Evolutionary conservation across 495 filamentous ascomycete species (phyloP).

Genomic region (Neurospora cerealis): DNA sequence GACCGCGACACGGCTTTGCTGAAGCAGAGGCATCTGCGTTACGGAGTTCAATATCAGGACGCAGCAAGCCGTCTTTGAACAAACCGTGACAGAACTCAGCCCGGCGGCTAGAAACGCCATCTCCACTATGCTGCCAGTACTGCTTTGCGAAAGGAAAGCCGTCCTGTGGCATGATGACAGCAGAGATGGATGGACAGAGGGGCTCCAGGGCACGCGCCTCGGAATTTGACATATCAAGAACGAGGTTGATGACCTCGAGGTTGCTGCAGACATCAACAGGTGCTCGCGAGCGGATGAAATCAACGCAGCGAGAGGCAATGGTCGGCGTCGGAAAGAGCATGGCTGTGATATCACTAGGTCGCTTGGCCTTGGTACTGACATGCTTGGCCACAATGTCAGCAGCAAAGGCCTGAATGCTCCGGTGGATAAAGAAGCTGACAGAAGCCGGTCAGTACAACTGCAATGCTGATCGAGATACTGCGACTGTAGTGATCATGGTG

Average conservation of each 20-base stretch:
- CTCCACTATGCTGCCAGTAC: conserved; percentile 96
- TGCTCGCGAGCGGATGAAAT: conserved; percentile 57
- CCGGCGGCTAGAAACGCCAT: conserved; percentile 83
- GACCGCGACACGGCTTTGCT: conserved; percentile 50
- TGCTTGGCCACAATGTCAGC: conserved; percentile 53
- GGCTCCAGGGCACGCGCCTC: conserved; percentile 36
- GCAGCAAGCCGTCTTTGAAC: conserved; percentile 60
- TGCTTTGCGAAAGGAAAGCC: conserved; percentile 64
- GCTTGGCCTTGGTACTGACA: conserved; percentile 48
- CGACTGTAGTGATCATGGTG: not conserved
- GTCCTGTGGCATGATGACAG: conserved; percentile 60
- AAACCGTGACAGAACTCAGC: conserved; percentile 78
- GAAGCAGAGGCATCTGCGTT: conserved; percentile 5
- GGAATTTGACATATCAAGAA: conserved; percentile 40
- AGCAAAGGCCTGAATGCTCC: conserved; percentile 65
- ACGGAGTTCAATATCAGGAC: conserved; percentile 34
- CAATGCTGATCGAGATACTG: not conserved
- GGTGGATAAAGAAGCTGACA: conserved; percentile 84
- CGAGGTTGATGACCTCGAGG: conserved; percentile 59
- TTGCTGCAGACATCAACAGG: conserved; percentile 34
- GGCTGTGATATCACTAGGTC: conserved; percentile 24
- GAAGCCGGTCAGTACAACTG: conserved; percentile 1
- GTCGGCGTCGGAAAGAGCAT: conserved; percentile 69
- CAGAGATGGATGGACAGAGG: conserved; percentile 45
- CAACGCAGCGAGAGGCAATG: conserved; percentile 56